Conservation (phyloP, 1,284 basidiomycete species). For the Sanghuangporus sanghuang region DNA sequence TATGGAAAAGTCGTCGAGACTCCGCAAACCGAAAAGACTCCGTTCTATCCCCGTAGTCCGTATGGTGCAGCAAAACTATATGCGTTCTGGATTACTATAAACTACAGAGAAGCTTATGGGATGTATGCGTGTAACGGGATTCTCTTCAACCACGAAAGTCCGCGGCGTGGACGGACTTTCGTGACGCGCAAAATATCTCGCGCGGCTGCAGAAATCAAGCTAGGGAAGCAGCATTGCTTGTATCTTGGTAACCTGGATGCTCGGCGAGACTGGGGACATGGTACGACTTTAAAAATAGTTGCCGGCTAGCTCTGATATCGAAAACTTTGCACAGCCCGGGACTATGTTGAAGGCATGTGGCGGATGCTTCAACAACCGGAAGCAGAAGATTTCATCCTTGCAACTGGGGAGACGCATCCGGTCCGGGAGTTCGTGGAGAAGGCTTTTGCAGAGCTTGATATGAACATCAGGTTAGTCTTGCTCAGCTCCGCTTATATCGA, state of each 20-base stretch:
- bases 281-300: conserved; percentile 36
- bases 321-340: conserved; percentile 49
- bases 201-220: conserved; percentile 82
- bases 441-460: conserved; percentile 66
- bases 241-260: conserved; percentile 91
- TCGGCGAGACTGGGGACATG: conserved; percentile 92
- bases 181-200: conserved; percentile 90
- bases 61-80: conserved; percentile 91
- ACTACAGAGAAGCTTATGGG: conserved; percentile 88
- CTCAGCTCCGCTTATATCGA: conserved; percentile 6
- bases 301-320: not conserved
- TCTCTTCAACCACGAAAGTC: conserved; percentile 92
- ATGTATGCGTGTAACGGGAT: conserved; percentile 92
- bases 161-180: conserved; percentile 85
- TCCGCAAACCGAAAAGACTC: conserved; percentile 87
- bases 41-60: conserved; percentile 89
- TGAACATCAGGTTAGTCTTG: conserved; percentile 53
- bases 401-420: conserved; percentile 87
- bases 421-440: conserved; percentile 89
- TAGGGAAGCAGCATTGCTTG: conserved; percentile 81
- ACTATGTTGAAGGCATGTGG: conserved; percentile 96
- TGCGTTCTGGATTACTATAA: conserved; percentile 85
- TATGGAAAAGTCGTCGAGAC: conserved; percentile 91
- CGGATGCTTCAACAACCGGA: conserved; percentile 81
- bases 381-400: conserved; percentile 86